Base-by-base conservation (phyloP, 2,329 filamentous ascomycete species). In the Penicillium digitatum region DNA sequence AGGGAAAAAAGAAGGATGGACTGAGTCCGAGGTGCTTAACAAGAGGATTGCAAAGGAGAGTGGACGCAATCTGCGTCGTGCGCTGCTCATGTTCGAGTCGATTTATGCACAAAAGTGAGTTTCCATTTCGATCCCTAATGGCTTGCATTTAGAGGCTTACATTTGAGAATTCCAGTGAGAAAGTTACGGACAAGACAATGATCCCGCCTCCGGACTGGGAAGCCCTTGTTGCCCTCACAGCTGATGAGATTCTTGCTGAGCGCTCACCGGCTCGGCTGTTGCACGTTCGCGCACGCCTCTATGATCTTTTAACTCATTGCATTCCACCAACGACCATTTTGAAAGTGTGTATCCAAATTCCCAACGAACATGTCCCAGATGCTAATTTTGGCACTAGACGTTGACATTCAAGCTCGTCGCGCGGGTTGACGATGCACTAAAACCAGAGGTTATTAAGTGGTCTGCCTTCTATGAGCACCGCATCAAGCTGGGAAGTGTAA, bases 131-230 rank as follows among this genome's bases (percentile, higher is more conserved):
- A 16, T 43, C 26, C 7, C 8, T 8, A 22, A 34, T 29, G 18
- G 48, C 31, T 37, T 26, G 55, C 24, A 49, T 24, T 27, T 34
- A 10, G 29, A 37, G 20, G 24, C 61, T 65, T 29, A 63, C 45
- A 6, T 14, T 10, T 16, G 55, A 2, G 39, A 3, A 50, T 45
- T 52, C 35, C 67, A 96, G 93, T 73, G 93, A 97, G 72, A 94
- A 89, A 76, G 86, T 96, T 18, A 88, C 87, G 48, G 91, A 96
- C 62, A 85, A 81, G 59, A 97, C 93, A 3, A 84, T 87, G 5
- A 96, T 99, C 58, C 93, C 93, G 11, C 94, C 93, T 0, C 92
- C 95, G 1, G 94, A 99, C 67, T 99, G 94, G 92, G 94, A 99
- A 72, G 89, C 90, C 0, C 81, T 99, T 58, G 92, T 99, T 63